These are phyloP conservation scores for Paecilomyces fulvus DNA, from an alignment of 2,329 filamentous ascomycete genomes.

Conservation along the genomic window DNA sequence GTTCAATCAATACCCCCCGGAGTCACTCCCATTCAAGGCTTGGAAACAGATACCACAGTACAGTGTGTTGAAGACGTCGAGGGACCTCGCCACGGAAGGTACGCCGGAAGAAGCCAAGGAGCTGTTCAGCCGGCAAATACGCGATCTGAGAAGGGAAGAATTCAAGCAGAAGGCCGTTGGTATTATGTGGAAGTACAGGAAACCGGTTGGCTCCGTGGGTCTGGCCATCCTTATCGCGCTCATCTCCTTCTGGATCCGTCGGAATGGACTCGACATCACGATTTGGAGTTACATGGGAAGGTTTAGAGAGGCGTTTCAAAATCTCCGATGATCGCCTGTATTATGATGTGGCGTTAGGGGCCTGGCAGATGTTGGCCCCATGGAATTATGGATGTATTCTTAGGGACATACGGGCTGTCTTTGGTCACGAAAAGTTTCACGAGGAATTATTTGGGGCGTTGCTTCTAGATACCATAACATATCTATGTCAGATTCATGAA, in stretches of 20 bases:
- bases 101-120: conserved; percentile 56
- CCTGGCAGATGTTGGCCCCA: not conserved
- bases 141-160: conserved; percentile 62
- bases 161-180: conserved; percentile 42
- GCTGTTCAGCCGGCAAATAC: conserved; percentile 63
- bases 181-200: conserved; percentile 56
- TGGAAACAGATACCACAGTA: conserved; percentile 66
- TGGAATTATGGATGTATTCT: not conserved
- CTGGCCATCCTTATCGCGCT: conserved; percentile 59
- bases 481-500: not conserved
- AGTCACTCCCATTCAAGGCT: conserved; percentile 51
- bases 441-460: not conserved
- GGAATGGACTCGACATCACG: conserved; percentile 26
- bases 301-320: conserved; percentile 16
- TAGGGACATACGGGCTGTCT: not conserved
- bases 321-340: not conserved
- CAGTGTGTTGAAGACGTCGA: conserved; percentile 80
- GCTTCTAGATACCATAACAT: not conserved
- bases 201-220: conserved; percentile 53
- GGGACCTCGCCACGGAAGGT: conserved; percentile 46
- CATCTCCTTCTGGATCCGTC: conserved; percentile 60
- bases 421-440: not conserved
- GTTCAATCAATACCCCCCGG: conserved; percentile 60
- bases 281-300: conserved; percentile 25
- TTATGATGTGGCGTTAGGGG: not conserved